A percentile compares a stretch with the other conserved stretches of the same genome.
Conservation (phyloP, 208 protist genomes). For the Wallacemonas sp. region DNA sequence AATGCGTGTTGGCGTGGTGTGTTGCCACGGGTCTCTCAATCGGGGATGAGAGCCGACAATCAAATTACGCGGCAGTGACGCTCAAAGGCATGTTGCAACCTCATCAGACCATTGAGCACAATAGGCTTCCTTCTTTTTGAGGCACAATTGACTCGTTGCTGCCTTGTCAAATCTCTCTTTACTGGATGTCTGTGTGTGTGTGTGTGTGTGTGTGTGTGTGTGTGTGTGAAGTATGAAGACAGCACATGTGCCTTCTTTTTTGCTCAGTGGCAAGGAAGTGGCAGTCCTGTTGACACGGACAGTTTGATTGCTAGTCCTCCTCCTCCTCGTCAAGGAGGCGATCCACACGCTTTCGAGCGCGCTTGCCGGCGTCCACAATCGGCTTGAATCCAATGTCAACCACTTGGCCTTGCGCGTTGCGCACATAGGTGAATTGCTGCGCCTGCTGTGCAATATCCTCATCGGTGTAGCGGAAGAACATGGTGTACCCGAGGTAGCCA, state of each 20-base stretch:
- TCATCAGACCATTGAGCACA: too few relatives aligned
- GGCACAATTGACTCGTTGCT: too few relatives aligned
- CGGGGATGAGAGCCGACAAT: too few relatives aligned
- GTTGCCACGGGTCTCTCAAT: too few relatives aligned
- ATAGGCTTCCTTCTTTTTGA: too few relatives aligned
- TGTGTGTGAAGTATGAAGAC: not conserved
- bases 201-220: constrained; percentile 2
- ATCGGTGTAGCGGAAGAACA: constrained; percentile 83
- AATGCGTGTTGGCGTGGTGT: too few relatives aligned
- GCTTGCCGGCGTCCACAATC: constrained; percentile 67
- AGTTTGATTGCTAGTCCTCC: constrained; percentile 35
- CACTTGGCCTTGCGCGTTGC: constrained; percentile 78
- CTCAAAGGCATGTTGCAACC: too few relatives aligned
- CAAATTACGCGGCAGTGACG: too few relatives aligned
- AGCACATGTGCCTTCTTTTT: too few relatives aligned
- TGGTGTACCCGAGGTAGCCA: constrained; percentile 62
- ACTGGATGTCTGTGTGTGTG: not conserved
- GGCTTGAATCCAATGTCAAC: constrained; percentile 88
- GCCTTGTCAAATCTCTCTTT: too few relatives aligned
- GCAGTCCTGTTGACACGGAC: too few relatives aligned
- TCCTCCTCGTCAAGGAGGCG: constrained; percentile 67
- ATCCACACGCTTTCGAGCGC: constrained; percentile 55
- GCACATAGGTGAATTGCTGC: constrained; percentile 82
- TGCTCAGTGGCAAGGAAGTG: too few relatives aligned
- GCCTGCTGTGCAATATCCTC: constrained; percentile 68